Base-by-base conservation (phyloP, 2,329 filamentous ascomycete genomes). In the Beauveria pseudobassiana region DNA sequence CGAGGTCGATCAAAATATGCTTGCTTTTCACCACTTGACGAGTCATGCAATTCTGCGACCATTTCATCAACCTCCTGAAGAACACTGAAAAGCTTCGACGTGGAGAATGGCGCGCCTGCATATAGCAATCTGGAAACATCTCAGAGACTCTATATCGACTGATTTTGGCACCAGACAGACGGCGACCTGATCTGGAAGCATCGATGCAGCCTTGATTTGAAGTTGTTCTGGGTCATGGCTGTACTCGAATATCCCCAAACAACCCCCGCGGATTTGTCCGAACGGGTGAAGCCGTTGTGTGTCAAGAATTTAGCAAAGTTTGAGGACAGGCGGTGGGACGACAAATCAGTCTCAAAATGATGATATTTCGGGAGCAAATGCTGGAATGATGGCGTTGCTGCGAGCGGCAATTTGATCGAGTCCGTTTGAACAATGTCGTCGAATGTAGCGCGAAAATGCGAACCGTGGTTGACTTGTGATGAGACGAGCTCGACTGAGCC, bases 401-500 rank as follows among this genome's bases (percentile, higher is more conserved):
- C 8, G 3, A 5, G 16, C 6, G 24, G 18, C 14, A 4, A 3
- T 5, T 46, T 16, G 28, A 20, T n/a, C 20, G 26, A 34, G 40
- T 9, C 14, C 43, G n/a, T 6, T 42, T 9, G 28, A 38, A 58
- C 12, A 53, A 34, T 26, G 28, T 54, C 10, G 55, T 12, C 54
- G 34, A 71, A 70, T 0, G 63, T 67, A 1, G 66, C 68, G 50
- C 67, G 65, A 61, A 79, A 79, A 62, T 78, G 74, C 1, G 77
- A 79, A 0, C 77, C 78, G 12, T 63, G 62, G 2, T 68, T 69
- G 3, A 70, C 30, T 10, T 67, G 65, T 0, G 77, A 79, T 0
- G 72, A 72, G 0, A 78, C 67, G 53, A 80, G 61, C 0, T 64
- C 67, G 0, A 79, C 64, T 2, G 66, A 67, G 0, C 78, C 78